A percentile compares a stretch with the other conserved stretches of the same genome.
These are phyloP conservation scores for Silene vulgaris DNA, from an alignment of 179 eudicot genomes.

Conservation along the genomic window DNA sequence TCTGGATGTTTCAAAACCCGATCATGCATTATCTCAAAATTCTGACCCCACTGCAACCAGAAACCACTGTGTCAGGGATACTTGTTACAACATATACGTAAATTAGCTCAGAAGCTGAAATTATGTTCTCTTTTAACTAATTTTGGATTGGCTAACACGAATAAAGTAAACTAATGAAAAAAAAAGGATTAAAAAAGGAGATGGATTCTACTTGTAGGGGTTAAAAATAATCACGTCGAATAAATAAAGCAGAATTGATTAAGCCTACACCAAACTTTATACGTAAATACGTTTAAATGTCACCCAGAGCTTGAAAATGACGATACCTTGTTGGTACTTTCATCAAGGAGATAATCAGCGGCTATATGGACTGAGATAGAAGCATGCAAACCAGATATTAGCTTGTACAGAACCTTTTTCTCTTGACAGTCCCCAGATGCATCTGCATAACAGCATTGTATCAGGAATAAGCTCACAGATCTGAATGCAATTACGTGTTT, in stretches of 20 bases:
- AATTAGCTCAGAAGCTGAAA: too few species aligned
- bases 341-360: conserved; percentile 86
- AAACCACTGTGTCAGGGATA: conserved; percentile 16
- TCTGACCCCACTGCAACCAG: conserved; percentile 73
- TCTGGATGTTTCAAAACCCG: conserved; percentile 65
- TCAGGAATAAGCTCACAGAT: conserved; percentile 9
- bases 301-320: not conserved
- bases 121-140: too few species aligned
- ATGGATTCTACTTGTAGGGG: not conserved
- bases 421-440: conserved; percentile 78
- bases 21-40: conserved; percentile 60
- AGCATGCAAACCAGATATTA: conserved; percentile 89
- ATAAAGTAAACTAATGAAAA: not conserved
- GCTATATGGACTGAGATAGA: conserved; percentile 91
- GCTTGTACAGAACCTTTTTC: conserved; percentile 74
- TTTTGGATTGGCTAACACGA: too few species aligned
- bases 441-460: conserved; percentile 39
- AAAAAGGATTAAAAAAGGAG: not conserved
- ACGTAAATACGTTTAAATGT: not conserved
- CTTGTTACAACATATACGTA: not conserved
- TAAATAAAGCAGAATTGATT: too few species aligned
- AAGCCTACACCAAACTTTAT: too few species aligned
- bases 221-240: too few species aligned
- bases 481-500: too few species aligned
- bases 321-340: conserved; percentile 52